A percentile compares a stretch with the other conserved stretches of the same genome.
Conservation (phyloP, 352 stramenopile species). For the Globisporangium mamillatum region DNA sequence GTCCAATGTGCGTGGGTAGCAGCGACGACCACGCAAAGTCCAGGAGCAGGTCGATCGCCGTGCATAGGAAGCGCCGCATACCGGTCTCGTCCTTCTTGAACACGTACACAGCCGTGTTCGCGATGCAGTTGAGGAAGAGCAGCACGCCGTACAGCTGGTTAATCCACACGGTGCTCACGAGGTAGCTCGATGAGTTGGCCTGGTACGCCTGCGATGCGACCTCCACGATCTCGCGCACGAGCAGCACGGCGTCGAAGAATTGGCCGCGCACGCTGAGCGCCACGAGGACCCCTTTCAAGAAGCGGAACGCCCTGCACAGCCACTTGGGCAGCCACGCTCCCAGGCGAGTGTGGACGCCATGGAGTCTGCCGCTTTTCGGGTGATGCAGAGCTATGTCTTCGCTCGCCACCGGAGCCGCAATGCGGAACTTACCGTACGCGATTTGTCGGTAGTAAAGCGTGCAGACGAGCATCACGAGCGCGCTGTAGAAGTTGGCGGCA, state of each 20-base stretch:
- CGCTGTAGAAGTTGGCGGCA: slow-evolving; percentile 14
- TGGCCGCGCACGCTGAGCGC: slow-evolving; percentile 23
- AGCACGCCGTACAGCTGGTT: slow-evolving; percentile 29
- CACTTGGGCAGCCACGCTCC: neutral
- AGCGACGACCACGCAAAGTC: slow-evolving; percentile 32
- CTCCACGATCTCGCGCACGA: slow-evolving; percentile 26
- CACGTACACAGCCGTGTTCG: slow-evolving; percentile 23
- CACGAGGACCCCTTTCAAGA: neutral
- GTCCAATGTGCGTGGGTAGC: slow-evolving; percentile 28
- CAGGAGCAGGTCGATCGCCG: slow-evolving; percentile 22
- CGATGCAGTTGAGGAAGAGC: slow-evolving; percentile 26
- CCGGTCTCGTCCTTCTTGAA: slow-evolving; percentile 23
- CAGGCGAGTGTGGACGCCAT: neutral
- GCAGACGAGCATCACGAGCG: slow-evolving; percentile 8
- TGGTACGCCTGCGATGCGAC: slow-evolving; percentile 29
- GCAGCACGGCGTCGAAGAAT: slow-evolving; percentile 23
- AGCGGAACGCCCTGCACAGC: neutral
- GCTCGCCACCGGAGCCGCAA: neutral
- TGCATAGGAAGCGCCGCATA: slow-evolving; percentile 25
- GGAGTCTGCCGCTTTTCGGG: neutral
- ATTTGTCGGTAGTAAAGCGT: slow-evolving; percentile 11
- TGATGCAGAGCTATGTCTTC: neutral
- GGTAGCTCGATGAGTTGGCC: slow-evolving; percentile 20
- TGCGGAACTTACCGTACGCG: slow-evolving; percentile 7
- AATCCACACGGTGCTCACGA: slow-evolving; percentile 31